Percentiles rank a stretch among this genome's conserved stretches.
phyloP scores from a whole-genome alignment of 2,329 filamentous ascomycete species.

The Fusarium equiseti region DNA sequence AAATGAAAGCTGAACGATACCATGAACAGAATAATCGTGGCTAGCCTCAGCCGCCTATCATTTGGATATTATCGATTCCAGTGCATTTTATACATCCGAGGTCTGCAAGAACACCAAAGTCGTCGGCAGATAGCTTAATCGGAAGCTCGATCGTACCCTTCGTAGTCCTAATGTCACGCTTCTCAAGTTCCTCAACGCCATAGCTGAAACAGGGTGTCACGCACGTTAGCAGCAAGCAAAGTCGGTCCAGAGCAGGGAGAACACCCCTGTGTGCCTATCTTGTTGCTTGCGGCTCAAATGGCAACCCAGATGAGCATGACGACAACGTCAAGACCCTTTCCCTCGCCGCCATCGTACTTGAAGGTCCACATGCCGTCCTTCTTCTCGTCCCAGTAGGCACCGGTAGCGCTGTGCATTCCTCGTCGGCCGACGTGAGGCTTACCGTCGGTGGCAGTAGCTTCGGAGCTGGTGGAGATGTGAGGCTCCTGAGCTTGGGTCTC shows the following conservation, averaged over 20 bases:
- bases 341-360: constrained; percentile 80
- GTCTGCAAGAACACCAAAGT: constrained; percentile 43
- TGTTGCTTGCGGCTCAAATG: constrained; percentile 57
- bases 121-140: constrained; percentile 39
- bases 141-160: constrained; percentile 43
- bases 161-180: constrained; percentile 46
- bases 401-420: constrained; percentile 89
- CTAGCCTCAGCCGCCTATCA: constrained; percentile 29
- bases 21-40: constrained; percentile 14
- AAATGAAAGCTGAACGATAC: constrained; percentile 5
- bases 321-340: constrained; percentile 76
- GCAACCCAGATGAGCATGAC: constrained; percentile 84
- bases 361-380: constrained; percentile 91
- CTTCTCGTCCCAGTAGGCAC: constrained; percentile 91
- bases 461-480: constrained; percentile 67
- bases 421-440: constrained; percentile 83
- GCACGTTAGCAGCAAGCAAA: constrained; percentile 29
- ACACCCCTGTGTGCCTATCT: constrained; percentile 13
- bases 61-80: constrained; percentile 37
- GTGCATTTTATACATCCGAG: constrained; percentile 47
- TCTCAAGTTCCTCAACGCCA: constrained; percentile 48
- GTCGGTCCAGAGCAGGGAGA: constrained; percentile 20
- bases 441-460: constrained; percentile 68
- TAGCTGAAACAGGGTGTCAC: constrained; percentile 44
- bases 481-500: constrained; percentile 62